A percentile compares a stretch with the other conserved stretches of the same genome.
Evolutionary conservation across 768 basidiomycete genomes (phyloP).

Genomic region (Gymnopilus junonius): DNA sequence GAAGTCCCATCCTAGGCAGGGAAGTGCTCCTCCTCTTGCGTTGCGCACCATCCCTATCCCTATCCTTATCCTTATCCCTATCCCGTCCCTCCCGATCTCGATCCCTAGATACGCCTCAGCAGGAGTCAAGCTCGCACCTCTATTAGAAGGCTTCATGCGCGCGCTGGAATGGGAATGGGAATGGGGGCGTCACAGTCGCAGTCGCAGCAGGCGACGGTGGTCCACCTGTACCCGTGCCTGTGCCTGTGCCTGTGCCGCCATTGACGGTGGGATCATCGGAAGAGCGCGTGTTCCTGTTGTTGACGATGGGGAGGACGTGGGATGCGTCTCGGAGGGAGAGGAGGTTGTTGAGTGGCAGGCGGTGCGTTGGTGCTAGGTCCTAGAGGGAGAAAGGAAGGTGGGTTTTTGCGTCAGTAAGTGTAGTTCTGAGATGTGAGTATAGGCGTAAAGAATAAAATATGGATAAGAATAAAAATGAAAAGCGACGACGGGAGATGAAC

Average conservation of each 20-base stretch:
- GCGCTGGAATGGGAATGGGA: background rate
- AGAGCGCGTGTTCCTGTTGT: background rate
- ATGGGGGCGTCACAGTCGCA: background rate
- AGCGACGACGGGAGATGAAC: too few species aligned
- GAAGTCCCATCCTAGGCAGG: conserved; percentile 5
- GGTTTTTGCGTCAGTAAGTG: background rate
- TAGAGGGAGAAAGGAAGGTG: conserved; percentile 19
- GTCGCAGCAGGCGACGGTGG: too few species aligned
- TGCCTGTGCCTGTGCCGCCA: too few species aligned
- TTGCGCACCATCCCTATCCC: background rate
- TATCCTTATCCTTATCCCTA: too few species aligned
- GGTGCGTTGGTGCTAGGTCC: conserved; percentile 43
- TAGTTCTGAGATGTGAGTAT: too few species aligned
- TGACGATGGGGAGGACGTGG: conserved; percentile 32
- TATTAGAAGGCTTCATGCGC: background rate
- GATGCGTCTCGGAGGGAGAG: conserved; percentile 48
- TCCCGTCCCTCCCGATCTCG: too few species aligned
- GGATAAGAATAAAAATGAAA: too few species aligned
- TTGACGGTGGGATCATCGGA: background rate
- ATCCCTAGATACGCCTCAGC: too few species aligned
- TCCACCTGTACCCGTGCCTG: too few species aligned
- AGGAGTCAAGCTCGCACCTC: background rate
- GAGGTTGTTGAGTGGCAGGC: conserved; percentile 43
- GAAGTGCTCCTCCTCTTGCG: conserved; percentile 15
- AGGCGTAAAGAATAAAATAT: too few species aligned